These are phyloP conservation scores for Seiridium unicorne DNA, from an alignment of 2,329 filamentous ascomycete genomes.

Conservation along the genomic window DNA sequence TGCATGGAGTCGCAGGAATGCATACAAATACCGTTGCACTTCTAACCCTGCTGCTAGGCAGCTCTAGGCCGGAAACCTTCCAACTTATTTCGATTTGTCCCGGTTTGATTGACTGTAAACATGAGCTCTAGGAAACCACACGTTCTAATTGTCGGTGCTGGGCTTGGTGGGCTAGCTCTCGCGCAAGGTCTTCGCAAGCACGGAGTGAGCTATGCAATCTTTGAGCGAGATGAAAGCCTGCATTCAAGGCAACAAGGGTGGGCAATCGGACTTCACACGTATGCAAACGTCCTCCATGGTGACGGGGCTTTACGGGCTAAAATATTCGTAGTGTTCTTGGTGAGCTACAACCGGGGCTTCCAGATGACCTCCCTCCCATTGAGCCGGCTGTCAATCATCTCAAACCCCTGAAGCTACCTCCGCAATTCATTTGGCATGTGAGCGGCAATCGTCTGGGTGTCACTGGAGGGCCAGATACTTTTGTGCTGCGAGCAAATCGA, in stretches of 20 bases:
- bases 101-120: background rate
- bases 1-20: no score
- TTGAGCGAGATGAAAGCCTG: background rate
- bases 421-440: background rate
- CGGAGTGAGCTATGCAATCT: background rate
- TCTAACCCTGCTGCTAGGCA: background rate
- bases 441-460: background rate
- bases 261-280: background rate
- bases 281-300: background rate
- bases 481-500: constrained; percentile 17
- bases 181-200: background rate
- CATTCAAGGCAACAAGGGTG: background rate
- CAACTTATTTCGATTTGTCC: background rate
- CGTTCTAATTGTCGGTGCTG: background rate
- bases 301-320: no score
- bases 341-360: background rate
- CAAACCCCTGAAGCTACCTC: background rate
- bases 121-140: background rate
- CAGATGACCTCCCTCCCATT: background rate
- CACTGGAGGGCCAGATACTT: background rate
- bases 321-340: background rate
- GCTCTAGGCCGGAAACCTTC: background rate
- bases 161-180: background rate
- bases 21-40: no score
- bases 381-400: background rate